Percentiles rank a stretch among this genome's conserved stretches.
phyloP scores from a whole-genome alignment of 331 rosid genomes.

The Dryas integrifolia region DNA sequence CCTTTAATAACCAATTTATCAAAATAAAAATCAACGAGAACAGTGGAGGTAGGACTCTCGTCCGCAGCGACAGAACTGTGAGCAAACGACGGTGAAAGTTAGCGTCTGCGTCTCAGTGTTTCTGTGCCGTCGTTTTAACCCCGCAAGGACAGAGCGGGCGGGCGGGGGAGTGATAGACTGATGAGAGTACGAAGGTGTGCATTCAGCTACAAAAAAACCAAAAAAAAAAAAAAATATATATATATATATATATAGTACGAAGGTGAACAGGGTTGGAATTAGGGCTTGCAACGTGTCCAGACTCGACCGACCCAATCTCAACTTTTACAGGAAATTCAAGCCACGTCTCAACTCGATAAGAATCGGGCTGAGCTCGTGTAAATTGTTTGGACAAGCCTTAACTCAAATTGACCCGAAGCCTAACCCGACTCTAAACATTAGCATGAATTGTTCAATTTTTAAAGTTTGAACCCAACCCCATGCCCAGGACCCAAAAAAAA shows the following conservation, averaged over 20 bases:
- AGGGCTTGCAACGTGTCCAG: background rate
- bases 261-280: background rate
- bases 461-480: too few species aligned
- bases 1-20: background rate
- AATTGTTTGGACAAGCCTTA: too few species aligned
- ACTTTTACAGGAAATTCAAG: background rate
- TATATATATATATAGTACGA: too few species aligned
- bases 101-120: background rate
- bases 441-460: too few species aligned
- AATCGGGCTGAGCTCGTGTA: too few species aligned
- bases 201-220: background rate
- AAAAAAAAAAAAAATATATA: background rate
- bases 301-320: background rate
- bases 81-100: background rate
- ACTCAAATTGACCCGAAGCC: too few species aligned
- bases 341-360: too few species aligned
- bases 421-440: too few species aligned
- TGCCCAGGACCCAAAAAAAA: too few species aligned
- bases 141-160: background rate
- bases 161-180: background rate
- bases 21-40: background rate
- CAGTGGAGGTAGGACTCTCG: conserved; percentile 5
- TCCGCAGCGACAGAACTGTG: background rate
- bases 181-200: background rate
- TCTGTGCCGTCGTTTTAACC: background rate